Base-by-base conservation (phyloP, 441 rosid species). In the Populus trichocarpa region DNA sequence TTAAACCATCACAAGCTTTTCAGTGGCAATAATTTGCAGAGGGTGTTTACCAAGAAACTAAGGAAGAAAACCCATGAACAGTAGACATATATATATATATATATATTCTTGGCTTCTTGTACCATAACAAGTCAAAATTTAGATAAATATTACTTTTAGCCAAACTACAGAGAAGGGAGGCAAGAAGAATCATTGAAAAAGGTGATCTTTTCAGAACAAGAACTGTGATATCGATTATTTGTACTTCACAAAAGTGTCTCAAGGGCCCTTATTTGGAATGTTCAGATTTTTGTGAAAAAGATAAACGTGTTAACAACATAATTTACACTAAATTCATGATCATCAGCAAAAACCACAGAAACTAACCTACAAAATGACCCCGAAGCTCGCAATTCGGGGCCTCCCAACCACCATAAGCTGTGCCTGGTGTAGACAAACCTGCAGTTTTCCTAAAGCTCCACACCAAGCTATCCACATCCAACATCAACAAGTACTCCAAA, bases 391-490 rank as follows among this genome's bases (percentile, higher is more conserved):
- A 14, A 30, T 66, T 76, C 1, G 97, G 89, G 1, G 26, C 85
- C 83, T 96, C 98, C 98, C 99, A 96, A 5, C 98, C 97, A 65
- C 96, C 97, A 79, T 94, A 92, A 1, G 88, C 66, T 32, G 69
- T 66, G 40, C 98, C 95, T 0, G 91, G 90, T 7, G 95, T 84
- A 38, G 83, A 77, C 86, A 91, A 89, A 78, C 91, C 96, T 4
- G 96, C 97, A 6, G 86, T 90, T 75, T 94, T 90, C 83, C 97
- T 86, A 76, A 96, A 96, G 83, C 93, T 96, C 97, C 95, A 96
- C 0, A 85, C 84, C 85, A 94, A 78, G 33, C 81, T 80, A 88
- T 96, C 96, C 77, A 88, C 91, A 82, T 94, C 92, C 86, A 96
- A 77, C 88, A 92, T 81, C 89, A 96, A 75, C 25, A 93, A 80